Evolutionary conservation across 768 basidiomycete species (phyloP), one percentile per base, ranked within the genome.

Genomic region (Gyrodon lividus): DNA sequence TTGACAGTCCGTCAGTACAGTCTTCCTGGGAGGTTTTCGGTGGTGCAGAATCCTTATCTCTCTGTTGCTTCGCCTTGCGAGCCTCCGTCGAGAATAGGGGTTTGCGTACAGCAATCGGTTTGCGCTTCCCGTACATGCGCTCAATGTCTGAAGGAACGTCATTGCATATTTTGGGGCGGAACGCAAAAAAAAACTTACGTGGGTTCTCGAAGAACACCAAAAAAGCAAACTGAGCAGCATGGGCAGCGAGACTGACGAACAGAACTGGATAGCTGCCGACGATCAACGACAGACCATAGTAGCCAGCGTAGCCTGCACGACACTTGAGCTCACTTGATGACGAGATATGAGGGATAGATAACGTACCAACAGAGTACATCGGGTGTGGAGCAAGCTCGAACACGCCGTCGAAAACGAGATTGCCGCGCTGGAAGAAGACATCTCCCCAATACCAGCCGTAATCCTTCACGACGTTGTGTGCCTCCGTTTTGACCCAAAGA

Each of bases 371-470:
- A 23, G 92, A 95, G 69, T 98, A 98, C 96, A 98, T 98, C 0
- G 96, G 89, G 63, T 92, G 91, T 2, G 90, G 89, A 4, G 91
- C 88, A 35, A 94, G 76, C 65, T 98, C 96, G 59, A 98, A 99
- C 16, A 99, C 96, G 14, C 97, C 97, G 66, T 99, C 96, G 62
- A 99, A 99, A 2, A 98, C 87, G 13, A 98, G 77, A 38, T 88
- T 86, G 38, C 91, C 91, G n/a, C 90, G 86, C 67, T 92, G 89
- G 75, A 93, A 92, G 73, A 93, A 93, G 51, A 85, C 85, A 59
- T 93, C 91, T 9, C 91, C 94, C 92, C 92, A 93, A 68, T 94
- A 98, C 94, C 93, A 98, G 14, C 94, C 95, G 59, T 96, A 98
- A 63, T 98, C 96, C 61, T 97, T 98, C 54, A 98, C 94, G 43